A percentile compares a stretch with the other conserved stretches of the same genome.
Evolutionary conservation across 1,139 yeast species (phyloP).

Genomic region (Magnusiomyces magnusii): DNA sequence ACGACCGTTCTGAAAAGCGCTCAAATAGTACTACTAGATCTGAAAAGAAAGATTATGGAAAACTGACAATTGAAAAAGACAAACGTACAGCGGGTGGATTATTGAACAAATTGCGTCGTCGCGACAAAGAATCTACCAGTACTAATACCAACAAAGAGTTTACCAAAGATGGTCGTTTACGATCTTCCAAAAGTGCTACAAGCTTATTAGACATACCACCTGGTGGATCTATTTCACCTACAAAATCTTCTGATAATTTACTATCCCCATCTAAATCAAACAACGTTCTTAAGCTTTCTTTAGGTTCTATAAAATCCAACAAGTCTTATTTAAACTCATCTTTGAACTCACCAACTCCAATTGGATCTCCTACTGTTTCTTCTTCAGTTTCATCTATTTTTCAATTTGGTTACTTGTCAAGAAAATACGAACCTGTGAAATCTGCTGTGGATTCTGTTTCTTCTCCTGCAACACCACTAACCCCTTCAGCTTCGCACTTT

Average conservation of each 20-base stretch:
- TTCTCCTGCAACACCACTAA: not conserved
- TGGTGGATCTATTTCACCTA: not conserved
- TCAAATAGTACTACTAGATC: slow-evolving; percentile 3
- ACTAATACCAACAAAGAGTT: not conserved
- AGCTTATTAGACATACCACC: slow-evolving; percentile 11
- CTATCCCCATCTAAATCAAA: not conserved
- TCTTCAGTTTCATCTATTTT: not conserved
- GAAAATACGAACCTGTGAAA: slow-evolving; percentile 9
- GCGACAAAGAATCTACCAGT: slow-evolving; percentile 12
- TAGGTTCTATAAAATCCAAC: not conserved
- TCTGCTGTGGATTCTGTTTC: slow-evolving; percentile 6
- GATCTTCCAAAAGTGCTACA: slow-evolving; percentile 14
- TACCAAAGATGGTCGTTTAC: slow-evolving; percentile 4
- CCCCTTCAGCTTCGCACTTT: slow-evolving; percentile 1
- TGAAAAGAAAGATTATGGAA: slow-evolving; percentile 2
- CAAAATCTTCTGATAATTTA: not conserved
- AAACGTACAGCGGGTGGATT: slow-evolving; percentile 13
- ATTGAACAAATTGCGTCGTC: slow-evolving; percentile 14
- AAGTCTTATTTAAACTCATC: not conserved
- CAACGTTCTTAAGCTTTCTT: not conserved
- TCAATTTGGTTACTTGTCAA: not conserved
- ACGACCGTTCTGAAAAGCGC: not conserved
- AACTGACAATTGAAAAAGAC: slow-evolving; percentile 6
- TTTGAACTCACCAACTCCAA: not conserved
- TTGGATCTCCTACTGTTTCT: not conserved